Percentiles rank a stretch among this genome's conserved stretches.
phyloP scores from a whole-genome alignment of 768 basidiomycete species.

The Neoboletus subvelutipes region DNA sequence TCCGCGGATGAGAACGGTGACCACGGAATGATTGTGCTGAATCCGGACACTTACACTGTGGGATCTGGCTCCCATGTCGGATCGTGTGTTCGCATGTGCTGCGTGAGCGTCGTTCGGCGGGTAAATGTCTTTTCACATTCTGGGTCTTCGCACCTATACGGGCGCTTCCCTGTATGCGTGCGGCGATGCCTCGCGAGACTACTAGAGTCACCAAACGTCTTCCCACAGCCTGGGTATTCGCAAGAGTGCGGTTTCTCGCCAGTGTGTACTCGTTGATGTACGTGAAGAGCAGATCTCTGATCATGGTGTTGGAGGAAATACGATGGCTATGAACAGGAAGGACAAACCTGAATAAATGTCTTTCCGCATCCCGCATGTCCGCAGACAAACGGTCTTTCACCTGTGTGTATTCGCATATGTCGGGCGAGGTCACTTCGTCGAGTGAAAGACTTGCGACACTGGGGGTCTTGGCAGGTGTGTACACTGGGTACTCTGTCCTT shows the following conservation, averaged over 20 bases:
- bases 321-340: background rate
- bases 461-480: constrained; percentile 69
- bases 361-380: constrained; percentile 74
- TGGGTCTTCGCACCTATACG: constrained; percentile 82
- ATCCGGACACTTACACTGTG: constrained; percentile 55
- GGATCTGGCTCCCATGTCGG: constrained; percentile 84
- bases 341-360: constrained; percentile 83
- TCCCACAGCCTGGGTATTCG: constrained; percentile 84
- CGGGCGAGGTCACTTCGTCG: constrained; percentile 81
- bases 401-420: constrained; percentile 89
- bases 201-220: constrained; percentile 89
- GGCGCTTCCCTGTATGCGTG: constrained; percentile 84
- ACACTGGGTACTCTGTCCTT: constrained; percentile 47
- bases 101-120: constrained; percentile 77
- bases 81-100: constrained; percentile 87
- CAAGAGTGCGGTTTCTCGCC: constrained; percentile 92
- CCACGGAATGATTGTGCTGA: constrained; percentile 1
- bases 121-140: constrained; percentile 88
- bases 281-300: constrained; percentile 86
- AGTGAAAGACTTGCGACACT: constrained; percentile 79
- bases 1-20: constrained; percentile 15
- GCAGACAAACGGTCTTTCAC: constrained; percentile 83
- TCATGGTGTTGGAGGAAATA: constrained; percentile 14
- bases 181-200: constrained; percentile 89
- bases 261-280: constrained; percentile 87